These are phyloP conservation scores for Fragaria ananassa DNA, from an alignment of 306 rosid genomes.

Conservation along the genomic window DNA sequence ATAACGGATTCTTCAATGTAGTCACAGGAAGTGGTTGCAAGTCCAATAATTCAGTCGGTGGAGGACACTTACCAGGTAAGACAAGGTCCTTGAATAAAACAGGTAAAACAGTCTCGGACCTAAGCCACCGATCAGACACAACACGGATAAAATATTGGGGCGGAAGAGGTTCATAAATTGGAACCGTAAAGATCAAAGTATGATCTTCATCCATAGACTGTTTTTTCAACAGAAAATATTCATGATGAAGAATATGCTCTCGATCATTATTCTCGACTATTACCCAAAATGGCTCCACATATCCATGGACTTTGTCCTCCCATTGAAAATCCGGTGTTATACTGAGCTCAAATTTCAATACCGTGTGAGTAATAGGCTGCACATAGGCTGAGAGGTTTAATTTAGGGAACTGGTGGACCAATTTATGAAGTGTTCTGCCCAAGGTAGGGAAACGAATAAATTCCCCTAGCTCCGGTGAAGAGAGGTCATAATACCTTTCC, in stretches of 20 bases:
- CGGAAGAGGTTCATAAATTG: conserved; percentile 83
- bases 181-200: conserved; percentile 79
- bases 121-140: conserved; percentile 91
- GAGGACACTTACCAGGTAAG: conserved; percentile 85
- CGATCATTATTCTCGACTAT: conserved; percentile 94
- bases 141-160: conserved; percentile 84
- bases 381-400: conserved; percentile 88
- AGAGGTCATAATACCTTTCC: conserved; percentile 91
- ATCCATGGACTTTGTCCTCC: conserved; percentile 94
- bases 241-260: conserved; percentile 81
- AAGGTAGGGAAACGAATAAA: conserved; percentile 68
- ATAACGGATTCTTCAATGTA: conserved; percentile 71
- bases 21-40: conserved; percentile 88
- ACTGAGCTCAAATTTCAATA: conserved; percentile 81
- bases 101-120: conserved; percentile 79
- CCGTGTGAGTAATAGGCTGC: conserved; percentile 88
- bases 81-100: conserved; percentile 89
- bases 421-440: conserved; percentile 84
- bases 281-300: conserved; percentile 93
- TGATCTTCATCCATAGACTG: conserved; percentile 85
- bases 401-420: conserved; percentile 84
- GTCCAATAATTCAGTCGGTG: conserved; percentile 84
- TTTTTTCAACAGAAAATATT: conserved; percentile 75
- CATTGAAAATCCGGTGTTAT: conserved; percentile 90
- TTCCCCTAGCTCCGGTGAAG: conserved; percentile 90